Evolutionary conservation across 2,329 filamentous ascomycete genomes (phyloP).

Genomic region (Scopulariopsis brevicaulis): DNA sequence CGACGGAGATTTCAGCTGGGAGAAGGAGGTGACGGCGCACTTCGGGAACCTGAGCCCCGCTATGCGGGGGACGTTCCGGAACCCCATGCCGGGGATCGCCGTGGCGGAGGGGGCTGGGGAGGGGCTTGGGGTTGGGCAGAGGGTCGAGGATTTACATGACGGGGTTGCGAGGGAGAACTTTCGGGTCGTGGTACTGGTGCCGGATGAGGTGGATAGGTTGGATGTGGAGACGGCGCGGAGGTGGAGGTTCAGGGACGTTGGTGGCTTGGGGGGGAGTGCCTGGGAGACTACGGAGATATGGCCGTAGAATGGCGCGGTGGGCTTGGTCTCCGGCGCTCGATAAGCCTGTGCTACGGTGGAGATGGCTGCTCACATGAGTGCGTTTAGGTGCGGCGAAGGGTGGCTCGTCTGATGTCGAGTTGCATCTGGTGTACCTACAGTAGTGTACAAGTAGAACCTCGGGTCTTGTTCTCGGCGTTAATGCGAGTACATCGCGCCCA

Average conservation of each 20-base stretch:
- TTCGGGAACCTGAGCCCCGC: conserved; percentile 80
- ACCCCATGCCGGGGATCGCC: conserved; percentile 56
- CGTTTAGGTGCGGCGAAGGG: no score
- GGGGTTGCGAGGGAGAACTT: conserved; percentile 63
- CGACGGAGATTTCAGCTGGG: conserved; percentile 60
- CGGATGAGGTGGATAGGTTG: conserved; percentile 63
- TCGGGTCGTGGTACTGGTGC: conserved; percentile 70
- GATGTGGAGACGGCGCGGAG: conserved; percentile 53
- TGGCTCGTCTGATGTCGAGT: no score
- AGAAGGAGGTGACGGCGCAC: conserved; percentile 67
- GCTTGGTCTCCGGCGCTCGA: background rate
- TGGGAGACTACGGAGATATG: conserved; percentile 65
- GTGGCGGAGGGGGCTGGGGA: conserved; percentile 24
- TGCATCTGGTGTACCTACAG: no score
- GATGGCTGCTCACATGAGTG: no score
- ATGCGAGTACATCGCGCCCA: no score
- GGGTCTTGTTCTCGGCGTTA: no score
- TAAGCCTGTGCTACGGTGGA: background rate
- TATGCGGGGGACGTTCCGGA: conserved; percentile 68
- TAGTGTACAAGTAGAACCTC: no score
- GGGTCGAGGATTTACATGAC: conserved; percentile 62
- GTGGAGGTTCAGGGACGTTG: conserved; percentile 54
- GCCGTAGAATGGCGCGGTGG: conserved; percentile 34
- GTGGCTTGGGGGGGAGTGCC: conserved; percentile 24
- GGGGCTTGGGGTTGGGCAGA: conserved; percentile 41